Percentiles rank a stretch among this genome's conserved stretches.
phyloP scores from a whole-genome alignment of 169 alveolate species.

The Sarcocystis neurona region DNA sequence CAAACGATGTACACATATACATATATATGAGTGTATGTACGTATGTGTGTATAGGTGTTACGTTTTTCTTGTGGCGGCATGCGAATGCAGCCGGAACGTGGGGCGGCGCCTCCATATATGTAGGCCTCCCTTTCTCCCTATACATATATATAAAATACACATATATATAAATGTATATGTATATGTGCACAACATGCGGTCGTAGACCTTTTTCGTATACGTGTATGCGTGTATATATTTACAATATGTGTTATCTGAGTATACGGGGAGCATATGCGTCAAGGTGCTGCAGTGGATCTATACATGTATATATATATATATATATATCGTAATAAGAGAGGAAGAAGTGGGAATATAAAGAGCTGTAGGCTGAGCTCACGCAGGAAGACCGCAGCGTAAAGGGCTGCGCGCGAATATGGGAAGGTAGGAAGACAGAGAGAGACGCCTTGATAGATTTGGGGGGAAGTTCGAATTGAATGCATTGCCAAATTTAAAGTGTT shows the following conservation, averaged over 20 bases:
- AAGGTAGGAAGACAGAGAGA: too few relatives aligned
- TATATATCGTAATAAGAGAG: not conserved
- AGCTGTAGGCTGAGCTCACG: too few relatives aligned
- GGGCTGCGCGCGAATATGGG: too few relatives aligned
- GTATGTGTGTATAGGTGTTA: not conserved
- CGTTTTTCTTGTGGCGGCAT: constrained; percentile 56
- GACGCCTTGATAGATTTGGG: too few relatives aligned
- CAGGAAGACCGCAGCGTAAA: too few relatives aligned
- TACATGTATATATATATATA: not conserved
- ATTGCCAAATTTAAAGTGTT: too few relatives aligned
- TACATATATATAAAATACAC: not conserved
- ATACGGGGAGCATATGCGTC: too few relatives aligned
- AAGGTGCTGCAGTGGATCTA: too few relatives aligned
- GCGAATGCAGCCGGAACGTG: not conserved
- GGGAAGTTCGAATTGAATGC: too few relatives aligned
- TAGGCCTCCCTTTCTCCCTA: not conserved
- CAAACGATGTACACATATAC: not conserved
- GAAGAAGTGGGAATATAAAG: not conserved
- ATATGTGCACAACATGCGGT: not conserved
- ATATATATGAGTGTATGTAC: not conserved
- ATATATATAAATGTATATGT: constrained; percentile 4
- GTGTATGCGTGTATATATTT: too few relatives aligned
- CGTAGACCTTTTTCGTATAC: too few relatives aligned
- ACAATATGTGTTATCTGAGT: too few relatives aligned
- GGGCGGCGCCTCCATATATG: not conserved